A percentile compares a stretch with the other conserved stretches of the same genome.
These are phyloP conservation scores for Ochetophila trinervis DNA, from an alignment of 306 rosid species.

Conservation along the genomic window DNA sequence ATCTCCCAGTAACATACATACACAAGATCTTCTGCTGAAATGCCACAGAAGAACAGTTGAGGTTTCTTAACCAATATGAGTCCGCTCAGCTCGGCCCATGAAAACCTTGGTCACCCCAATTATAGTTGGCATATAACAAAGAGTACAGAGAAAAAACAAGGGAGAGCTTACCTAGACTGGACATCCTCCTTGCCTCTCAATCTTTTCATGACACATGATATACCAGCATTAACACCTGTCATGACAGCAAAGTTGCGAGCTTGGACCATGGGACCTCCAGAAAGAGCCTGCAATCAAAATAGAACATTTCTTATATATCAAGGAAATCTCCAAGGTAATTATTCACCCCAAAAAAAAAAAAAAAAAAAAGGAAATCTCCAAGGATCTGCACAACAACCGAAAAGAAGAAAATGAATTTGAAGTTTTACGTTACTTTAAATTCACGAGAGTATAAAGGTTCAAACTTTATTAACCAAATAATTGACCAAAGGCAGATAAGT, in stretches of 20 bases:
- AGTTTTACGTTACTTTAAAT: no score
- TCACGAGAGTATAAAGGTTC: not conserved
- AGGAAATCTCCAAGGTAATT: not conserved
- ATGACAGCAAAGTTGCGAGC: conserved; percentile 98
- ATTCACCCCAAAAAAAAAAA: no score
- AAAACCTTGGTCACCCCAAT: not conserved
- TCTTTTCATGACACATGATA: conserved; percentile 87
- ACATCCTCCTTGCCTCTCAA: conserved; percentile 95
- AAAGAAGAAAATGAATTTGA: not conserved
- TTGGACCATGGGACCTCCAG: conserved; percentile 87
- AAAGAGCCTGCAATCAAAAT: conserved; percentile 56
- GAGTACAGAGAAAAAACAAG: not conserved
- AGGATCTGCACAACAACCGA: not conserved
- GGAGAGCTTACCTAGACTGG: conserved; percentile 63
- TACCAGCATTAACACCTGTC: conserved; percentile 97
- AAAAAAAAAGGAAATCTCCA: not conserved
- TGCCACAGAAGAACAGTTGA: not conserved
- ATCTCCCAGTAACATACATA: no score
- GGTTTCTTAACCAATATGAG: not conserved
- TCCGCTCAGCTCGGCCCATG: not conserved
- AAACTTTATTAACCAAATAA: not conserved
- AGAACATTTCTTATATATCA: not conserved
- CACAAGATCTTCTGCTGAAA: not conserved
- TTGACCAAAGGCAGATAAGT: not conserved
- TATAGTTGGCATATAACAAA: conserved; percentile 1